phyloP scores from a whole-genome alignment of 169 alveolate species.

The Toxoplasma gondii region DNA sequence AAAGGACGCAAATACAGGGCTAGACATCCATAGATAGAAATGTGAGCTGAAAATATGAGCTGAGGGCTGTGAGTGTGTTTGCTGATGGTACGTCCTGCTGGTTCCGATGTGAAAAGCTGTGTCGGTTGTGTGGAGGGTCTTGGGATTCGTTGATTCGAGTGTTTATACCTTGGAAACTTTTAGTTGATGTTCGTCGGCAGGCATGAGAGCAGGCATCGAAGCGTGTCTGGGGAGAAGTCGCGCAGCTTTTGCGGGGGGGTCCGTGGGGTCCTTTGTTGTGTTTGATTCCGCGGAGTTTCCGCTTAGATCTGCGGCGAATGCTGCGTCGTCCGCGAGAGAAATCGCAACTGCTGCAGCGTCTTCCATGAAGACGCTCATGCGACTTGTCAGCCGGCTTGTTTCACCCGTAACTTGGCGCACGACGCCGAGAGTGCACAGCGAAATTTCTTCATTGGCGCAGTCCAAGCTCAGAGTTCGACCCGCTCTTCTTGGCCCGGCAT shows the following conservation, averaged over 20 bases:
- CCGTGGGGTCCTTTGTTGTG: neutral
- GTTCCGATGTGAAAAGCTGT: neutral
- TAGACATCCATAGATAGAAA: too few relatives aligned
- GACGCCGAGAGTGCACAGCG: neutral
- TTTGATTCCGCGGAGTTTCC: too few relatives aligned
- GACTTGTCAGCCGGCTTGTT: neutral
- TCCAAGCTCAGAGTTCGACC: too few relatives aligned
- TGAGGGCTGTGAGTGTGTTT: too few relatives aligned
- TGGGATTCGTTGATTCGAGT: too few relatives aligned
- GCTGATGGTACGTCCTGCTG: too few relatives aligned
- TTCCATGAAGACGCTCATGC: neutral
- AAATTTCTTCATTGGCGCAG: too few relatives aligned
- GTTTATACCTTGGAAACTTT: too few relatives aligned
- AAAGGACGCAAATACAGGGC: too few relatives aligned
- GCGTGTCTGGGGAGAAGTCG: neutral
- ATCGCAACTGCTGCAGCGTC: neutral
- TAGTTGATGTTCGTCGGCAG: neutral
- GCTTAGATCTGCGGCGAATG: neutral
- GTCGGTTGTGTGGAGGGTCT: too few relatives aligned
- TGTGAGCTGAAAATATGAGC: too few relatives aligned
- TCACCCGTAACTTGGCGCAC: neutral
- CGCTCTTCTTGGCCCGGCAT: too few relatives aligned
- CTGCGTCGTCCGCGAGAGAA: neutral
- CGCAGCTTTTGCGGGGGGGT: neutral
- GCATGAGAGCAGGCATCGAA: neutral